Evolutionary conservation across 2,329 filamentous ascomycete species (phyloP).

Genomic region (Fusarium sarcochroum): DNA sequence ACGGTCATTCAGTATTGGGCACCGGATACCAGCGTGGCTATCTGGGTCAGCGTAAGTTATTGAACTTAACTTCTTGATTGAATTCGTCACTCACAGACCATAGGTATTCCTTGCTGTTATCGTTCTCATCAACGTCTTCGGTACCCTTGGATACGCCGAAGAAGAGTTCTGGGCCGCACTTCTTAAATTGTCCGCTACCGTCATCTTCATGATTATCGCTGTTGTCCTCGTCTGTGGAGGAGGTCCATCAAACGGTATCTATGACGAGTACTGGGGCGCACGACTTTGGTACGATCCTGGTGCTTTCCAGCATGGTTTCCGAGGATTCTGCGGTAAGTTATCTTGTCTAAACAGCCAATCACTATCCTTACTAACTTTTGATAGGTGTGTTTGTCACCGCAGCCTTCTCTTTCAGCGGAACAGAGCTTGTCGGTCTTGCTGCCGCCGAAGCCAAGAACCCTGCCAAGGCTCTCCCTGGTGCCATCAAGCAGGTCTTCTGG

Average conservation of each 20-base stretch:
- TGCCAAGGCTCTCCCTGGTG: constrained; percentile 80
- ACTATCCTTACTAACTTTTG: neutral
- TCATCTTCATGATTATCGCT: constrained; percentile 75
- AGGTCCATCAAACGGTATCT: constrained; percentile 64
- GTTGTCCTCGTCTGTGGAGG: constrained; percentile 72
- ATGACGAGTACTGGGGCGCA: constrained; percentile 64
- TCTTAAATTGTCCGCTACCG: constrained; percentile 70
- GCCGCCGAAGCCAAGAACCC: constrained; percentile 80
- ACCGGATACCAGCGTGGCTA: constrained; percentile 58
- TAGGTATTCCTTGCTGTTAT: constrained; percentile 66
- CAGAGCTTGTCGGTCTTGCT: constrained; percentile 81
- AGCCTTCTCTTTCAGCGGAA: constrained; percentile 80
- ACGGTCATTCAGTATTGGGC: constrained; percentile 65
- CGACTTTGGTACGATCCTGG: constrained; percentile 65
- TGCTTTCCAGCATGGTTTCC: constrained; percentile 80
- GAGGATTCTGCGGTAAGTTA: constrained; percentile 75
- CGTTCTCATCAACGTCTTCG: constrained; percentile 69
- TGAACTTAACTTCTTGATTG: fast-evolving
- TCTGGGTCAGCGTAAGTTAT: constrained; percentile 65
- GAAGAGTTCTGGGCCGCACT: constrained; percentile 72
- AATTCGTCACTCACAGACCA: neutral
- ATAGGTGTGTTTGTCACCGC: constrained; percentile 68
- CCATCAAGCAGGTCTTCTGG: constrained; percentile 84
- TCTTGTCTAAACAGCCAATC: fast-evolving
- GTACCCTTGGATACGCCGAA: constrained; percentile 68